Base-by-base conservation (phyloP, 192 early-diverging fungal species). In the Coemansia umbellata region DNA sequence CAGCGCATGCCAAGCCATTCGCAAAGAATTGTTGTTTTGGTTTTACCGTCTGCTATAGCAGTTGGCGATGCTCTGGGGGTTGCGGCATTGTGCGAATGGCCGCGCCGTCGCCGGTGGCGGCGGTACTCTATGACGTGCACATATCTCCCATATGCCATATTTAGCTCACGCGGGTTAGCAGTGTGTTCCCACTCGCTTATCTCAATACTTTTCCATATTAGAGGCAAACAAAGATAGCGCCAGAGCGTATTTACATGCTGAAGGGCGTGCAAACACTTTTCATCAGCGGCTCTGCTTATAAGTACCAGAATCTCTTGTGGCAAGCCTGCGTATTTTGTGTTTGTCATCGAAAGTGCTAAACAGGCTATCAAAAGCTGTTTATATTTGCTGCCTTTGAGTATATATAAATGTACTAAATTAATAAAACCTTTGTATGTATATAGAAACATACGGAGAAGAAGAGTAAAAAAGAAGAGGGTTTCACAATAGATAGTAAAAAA, bases 1-100 rank as follows among this genome's bases (percentile, higher is more conserved):
- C 70, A 74, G 14, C 35, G 54, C 18, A 50, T n/a, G 3, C 47
- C 45, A 13, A 74, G 55, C 70, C 70, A 74, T 39, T 74, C 70
- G 35, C 59, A 66, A 4, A 65, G 37, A 4, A 62, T 42, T 5
- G 66, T 55, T 13, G 70, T 74, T 28, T 65, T 66, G 37, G 70
- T 66, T 50, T 53, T 61, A n/a, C 26, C 36, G 14, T 53, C 61
- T 5, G 27, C 26, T n/a, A 24, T 11, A 8, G 32, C 40, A 27
- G 41, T 35, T 3, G 48, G 41, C 27, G 31, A 42, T 14, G 43
- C 23, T 23, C 14, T 32, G 15, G 26, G n/a, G 14, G 18, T 18
- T 18, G 50, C 13, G 5, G 37, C 39, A 36, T 36, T 53, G 22
- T 52, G 36, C 17, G 66, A 60, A 17, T 37, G 55, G 37, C 69